Evolutionary conservation across 352 stramenopile species (phyloP).

Genomic region (Globisporangium radiosum): DNA sequence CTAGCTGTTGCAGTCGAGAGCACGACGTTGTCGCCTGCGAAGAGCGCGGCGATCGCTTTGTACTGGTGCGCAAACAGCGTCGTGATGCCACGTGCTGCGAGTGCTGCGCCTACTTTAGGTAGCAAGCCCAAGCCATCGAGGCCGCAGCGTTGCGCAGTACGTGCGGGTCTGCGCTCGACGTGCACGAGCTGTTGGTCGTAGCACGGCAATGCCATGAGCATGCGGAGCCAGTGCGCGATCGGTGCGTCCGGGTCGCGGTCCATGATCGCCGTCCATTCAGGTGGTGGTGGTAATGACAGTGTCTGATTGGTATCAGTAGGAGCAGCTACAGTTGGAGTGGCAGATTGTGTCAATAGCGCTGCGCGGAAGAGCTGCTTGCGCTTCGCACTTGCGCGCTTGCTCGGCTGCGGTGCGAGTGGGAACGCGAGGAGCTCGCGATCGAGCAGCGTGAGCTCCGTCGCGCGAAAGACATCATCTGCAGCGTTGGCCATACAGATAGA

Average conservation of each 20-base stretch:
- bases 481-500: no score
- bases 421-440: constrained; percentile 51
- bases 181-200: constrained; percentile 81
- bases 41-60: constrained; percentile 82
- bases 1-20: constrained; percentile 95
- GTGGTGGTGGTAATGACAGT: not conserved
- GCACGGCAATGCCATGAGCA: constrained; percentile 43
- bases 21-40: constrained; percentile 86
- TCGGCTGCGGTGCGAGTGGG: constrained; percentile 44
- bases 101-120: constrained; percentile 22
- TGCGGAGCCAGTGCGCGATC: constrained; percentile 34
- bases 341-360: constrained; percentile 18
- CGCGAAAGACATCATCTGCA: constrained; percentile 36
- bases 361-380: constrained; percentile 48
- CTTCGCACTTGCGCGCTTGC: constrained; percentile 46
- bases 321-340: not conserved
- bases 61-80: constrained; percentile 92
- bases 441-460: constrained; percentile 16
- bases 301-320: not conserved
- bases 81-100: constrained; percentile 43
- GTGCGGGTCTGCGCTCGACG: constrained; percentile 46
- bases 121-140: constrained; percentile 35
- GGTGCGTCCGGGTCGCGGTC: not conserved
- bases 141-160: constrained; percentile 33
- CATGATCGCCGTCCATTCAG: no score